Conservation (phyloP, 768 basidiomycete species). For the Pholiota conissans region DNA sequence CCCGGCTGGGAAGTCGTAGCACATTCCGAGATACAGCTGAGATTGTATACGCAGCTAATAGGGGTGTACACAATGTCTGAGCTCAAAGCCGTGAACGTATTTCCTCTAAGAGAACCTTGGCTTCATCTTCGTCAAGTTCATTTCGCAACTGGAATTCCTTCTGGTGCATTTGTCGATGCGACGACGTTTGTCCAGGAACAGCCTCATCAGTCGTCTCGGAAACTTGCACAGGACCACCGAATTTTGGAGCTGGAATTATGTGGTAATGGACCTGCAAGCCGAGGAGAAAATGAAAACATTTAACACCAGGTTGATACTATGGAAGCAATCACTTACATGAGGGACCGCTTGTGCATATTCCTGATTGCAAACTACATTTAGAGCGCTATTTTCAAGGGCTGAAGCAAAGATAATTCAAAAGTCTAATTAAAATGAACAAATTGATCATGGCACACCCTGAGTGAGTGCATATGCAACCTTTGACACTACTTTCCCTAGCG, state of each 20-base stretch:
- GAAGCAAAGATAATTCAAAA: neutral
- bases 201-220: conserved; percentile 10
- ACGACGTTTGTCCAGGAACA: conserved; percentile 22
- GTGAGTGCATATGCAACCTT: conserved; percentile 65
- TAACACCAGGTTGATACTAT: too few relatives aligned
- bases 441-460: conserved; percentile 40
- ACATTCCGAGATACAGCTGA: too few relatives aligned
- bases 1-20: too few relatives aligned
- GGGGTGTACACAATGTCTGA: too few relatives aligned
- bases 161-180: conserved; percentile 56
- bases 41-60: too few relatives aligned
- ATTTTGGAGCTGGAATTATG: conserved; percentile 68
- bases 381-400: conserved; percentile 65
- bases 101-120: conserved; percentile 31
- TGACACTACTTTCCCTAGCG: conserved; percentile 57
- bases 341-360: conserved; percentile 80
- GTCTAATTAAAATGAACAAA: neutral
- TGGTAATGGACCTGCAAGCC: conserved; percentile 75
- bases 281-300: too few relatives aligned
- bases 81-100: conserved; percentile 18
- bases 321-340: conserved; percentile 47
- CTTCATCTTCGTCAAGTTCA: conserved; percentile 63
- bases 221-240: conserved; percentile 23
- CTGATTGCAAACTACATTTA: conserved; percentile 80
- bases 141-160: conserved; percentile 57